phyloP scores from a whole-genome alignment of 2,329 filamentous ascomycete genomes.

The Penicillium sp. region DNA sequence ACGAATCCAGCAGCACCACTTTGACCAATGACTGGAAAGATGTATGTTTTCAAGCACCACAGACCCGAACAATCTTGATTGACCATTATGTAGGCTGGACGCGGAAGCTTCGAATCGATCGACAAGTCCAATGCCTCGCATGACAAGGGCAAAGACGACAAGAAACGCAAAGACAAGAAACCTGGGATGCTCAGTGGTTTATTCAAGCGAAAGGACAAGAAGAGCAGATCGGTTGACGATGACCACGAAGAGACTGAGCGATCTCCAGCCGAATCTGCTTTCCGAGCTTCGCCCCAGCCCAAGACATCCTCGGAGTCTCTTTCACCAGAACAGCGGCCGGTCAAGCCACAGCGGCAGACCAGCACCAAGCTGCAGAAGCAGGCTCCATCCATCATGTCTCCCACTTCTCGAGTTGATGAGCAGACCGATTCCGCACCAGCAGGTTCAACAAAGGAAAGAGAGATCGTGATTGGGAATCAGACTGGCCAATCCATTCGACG shows the following conservation, averaged over 20 bases:
- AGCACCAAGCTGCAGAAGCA: conserved; percentile 71
- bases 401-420: conserved; percentile 5
- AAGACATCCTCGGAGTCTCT: conserved; percentile 49
- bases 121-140: conserved; percentile 66
- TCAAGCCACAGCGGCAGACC: conserved; percentile 56
- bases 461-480: conserved; percentile 24
- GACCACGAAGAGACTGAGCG: conserved; percentile 57
- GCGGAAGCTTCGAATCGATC: conserved; percentile 73
- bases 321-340: conserved; percentile 37
- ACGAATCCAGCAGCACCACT: conserved; percentile 58
- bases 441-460: conserved; percentile 26
- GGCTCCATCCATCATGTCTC: conserved; percentile 49
- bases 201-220: conserved; percentile 68
- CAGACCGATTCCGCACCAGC: conserved; percentile 4
- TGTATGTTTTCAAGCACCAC: conserved; percentile 26
- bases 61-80: conserved; percentile 1
- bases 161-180: conserved; percentile 73
- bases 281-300: conserved; percentile 45
- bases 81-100: conserved; percentile 46
- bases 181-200: conserved; percentile 70
- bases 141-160: conserved; percentile 71
- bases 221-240: conserved; percentile 51
- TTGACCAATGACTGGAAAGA: conserved; percentile 41
- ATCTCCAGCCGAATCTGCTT: conserved; percentile 59
- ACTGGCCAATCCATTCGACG: conserved; percentile 36